These are phyloP conservation scores for Neurospora sp. DNA, from an alignment of 495 filamentous ascomycete species.

Conservation along the genomic window DNA sequence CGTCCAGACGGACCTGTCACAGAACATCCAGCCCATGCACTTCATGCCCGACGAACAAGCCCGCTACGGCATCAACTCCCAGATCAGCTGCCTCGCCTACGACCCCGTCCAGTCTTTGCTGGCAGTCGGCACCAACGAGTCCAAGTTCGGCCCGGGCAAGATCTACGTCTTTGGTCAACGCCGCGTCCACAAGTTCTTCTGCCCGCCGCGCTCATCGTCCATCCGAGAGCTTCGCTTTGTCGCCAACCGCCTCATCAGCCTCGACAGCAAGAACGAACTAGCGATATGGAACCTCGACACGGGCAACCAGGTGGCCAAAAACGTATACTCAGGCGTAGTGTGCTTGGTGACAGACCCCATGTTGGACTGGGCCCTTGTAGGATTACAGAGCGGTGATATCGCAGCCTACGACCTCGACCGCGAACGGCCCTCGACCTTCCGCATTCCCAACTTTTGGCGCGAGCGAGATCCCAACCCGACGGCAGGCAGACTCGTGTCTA, in stretches of 20 bases:
- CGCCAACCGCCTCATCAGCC: constrained; percentile 66
- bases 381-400: constrained; percentile 67
- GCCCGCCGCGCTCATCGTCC: constrained; percentile 46
- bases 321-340: constrained; percentile 64
- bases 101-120: constrained; percentile 89
- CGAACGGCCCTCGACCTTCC: constrained; percentile 61
- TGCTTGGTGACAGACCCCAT: constrained; percentile 71
- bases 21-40: constrained; percentile 58
- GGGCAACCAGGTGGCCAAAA: constrained; percentile 46
- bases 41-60: constrained; percentile 78
- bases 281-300: constrained; percentile 63
- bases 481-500: constrained; percentile 41
- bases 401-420: constrained; percentile 86
- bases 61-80: constrained; percentile 81
- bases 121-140: constrained; percentile 82
- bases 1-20: constrained; percentile 81
- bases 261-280: constrained; percentile 78
- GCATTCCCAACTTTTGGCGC: constrained; percentile 75
- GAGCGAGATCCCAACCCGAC: constrained; percentile 42
- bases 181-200: constrained; percentile 64
- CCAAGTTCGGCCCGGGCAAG: constrained; percentile 63
- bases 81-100: constrained; percentile 73
- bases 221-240: constrained; percentile 34
- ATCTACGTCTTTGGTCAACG: constrained; percentile 87
- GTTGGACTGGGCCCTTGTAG: constrained; percentile 83